phyloP scores from a whole-genome alignment of 306 rosid genomes.

The Neltuma alba region DNA sequence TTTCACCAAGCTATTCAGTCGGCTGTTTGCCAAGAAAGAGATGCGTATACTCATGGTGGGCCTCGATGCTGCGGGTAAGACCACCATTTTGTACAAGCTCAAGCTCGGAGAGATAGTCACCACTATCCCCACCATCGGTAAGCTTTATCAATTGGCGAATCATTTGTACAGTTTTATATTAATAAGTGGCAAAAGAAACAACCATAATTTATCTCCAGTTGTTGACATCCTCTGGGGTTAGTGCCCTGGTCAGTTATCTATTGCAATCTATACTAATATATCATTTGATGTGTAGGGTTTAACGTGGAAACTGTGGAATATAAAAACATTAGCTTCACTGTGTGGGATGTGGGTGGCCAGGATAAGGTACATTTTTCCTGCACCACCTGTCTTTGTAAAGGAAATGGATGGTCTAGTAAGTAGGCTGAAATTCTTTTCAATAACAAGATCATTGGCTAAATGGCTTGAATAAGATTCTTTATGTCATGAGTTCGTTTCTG shows the following conservation, averaged over 20 bases:
- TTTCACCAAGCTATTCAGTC: constrained; percentile 89
- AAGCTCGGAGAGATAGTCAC: constrained; percentile 97
- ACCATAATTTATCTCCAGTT: background rate
- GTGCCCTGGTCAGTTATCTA: background rate
- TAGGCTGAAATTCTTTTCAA: no score
- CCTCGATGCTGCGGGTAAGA: constrained; percentile 98
- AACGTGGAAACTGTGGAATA: constrained; percentile 97
- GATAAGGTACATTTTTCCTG: constrained; percentile 63
- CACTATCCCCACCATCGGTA: constrained; percentile 96
- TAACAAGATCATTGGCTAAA: no score
- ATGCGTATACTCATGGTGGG: constrained; percentile 99
- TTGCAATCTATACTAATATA: constrained; percentile 25
- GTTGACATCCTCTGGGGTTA: background rate
- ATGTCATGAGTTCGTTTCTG: no score
- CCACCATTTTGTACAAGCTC: constrained; percentile 91
- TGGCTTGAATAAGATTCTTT: no score
- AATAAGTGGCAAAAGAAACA: background rate
- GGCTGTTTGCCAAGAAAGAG: constrained; percentile 94
- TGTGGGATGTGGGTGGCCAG: constrained; percentile 98
- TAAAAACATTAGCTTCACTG: constrained; percentile 96
- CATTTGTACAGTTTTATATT: background rate
- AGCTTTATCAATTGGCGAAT: background rate
- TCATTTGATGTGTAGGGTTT: constrained; percentile 62
- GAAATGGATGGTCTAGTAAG: no score
- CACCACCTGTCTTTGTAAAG: background rate